Evolutionary conservation across 2,329 filamentous ascomycete genomes (phyloP).

Genomic region (Fusarium haematococcum): DNA sequence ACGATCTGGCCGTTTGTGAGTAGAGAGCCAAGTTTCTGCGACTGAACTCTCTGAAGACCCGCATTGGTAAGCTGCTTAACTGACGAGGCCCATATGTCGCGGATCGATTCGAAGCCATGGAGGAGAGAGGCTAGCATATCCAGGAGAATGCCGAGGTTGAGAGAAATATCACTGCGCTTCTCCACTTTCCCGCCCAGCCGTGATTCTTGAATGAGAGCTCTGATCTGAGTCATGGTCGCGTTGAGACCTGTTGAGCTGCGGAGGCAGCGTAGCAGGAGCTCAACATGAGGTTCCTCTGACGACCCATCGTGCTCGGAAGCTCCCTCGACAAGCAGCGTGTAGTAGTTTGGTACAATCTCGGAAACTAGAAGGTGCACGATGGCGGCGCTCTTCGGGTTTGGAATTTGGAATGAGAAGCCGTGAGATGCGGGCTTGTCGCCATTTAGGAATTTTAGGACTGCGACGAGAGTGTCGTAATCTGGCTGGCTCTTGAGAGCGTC

Average conservation of each 20-base stretch:
- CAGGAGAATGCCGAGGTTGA: slow-evolving; percentile 59
- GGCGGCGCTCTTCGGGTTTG: slow-evolving; percentile 77
- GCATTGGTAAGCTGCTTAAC: slow-evolving; percentile 36
- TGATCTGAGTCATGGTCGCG: slow-evolving; percentile 78
- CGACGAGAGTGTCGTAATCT: slow-evolving; percentile 66
- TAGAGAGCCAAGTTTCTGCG: slow-evolving; percentile 55
- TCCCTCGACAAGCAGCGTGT: slow-evolving; percentile 71
- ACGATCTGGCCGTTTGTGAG: slow-evolving; percentile 63
- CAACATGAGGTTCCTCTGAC: slow-evolving; percentile 37
- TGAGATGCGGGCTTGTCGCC: slow-evolving; percentile 33
- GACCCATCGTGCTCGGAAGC: slow-evolving; percentile 33
- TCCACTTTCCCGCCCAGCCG: slow-evolving; percentile 53
- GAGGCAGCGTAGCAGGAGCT: slow-evolving; percentile 72
- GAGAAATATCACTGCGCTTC: slow-evolving; percentile 55
- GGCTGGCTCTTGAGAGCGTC: slow-evolving; percentile 72
- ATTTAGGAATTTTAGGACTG: slow-evolving; percentile 65
- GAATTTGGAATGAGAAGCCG: slow-evolving; percentile 49
- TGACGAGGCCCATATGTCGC: slow-evolving; percentile 54
- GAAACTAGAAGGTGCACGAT: slow-evolving; percentile 81
- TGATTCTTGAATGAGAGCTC: slow-evolving; percentile 67
- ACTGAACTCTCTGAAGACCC: slow-evolving; percentile 47
- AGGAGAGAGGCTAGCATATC: slow-evolving; percentile 59
- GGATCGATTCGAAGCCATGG: slow-evolving; percentile 50
- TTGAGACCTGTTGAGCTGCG: slow-evolving; percentile 82
- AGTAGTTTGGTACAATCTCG: slow-evolving; percentile 84